Conservation (phyloP, 345 rosid species). For the Cardiospermum halicacabum region DNA sequence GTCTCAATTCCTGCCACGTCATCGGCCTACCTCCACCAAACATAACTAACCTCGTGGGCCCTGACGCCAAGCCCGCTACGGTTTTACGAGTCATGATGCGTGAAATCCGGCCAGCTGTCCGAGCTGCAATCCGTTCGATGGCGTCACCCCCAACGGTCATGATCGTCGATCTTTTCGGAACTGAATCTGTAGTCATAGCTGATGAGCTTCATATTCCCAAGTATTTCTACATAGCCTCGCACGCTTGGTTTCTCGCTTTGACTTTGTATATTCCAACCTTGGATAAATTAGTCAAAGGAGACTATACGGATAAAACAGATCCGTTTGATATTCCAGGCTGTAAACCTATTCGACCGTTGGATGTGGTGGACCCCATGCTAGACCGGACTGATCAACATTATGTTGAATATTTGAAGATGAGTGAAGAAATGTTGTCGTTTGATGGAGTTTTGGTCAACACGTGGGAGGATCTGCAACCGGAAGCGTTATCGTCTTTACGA, state of each 20-base stretch:
- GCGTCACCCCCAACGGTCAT: slow-evolving; percentile 33
- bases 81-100: slow-evolving; percentile 33
- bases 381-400: slow-evolving; percentile 23
- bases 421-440: slow-evolving; percentile 15
- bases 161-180: slow-evolving; percentile 48
- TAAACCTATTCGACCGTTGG: slow-evolving; percentile 37
- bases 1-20: slow-evolving; percentile 20
- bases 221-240: slow-evolving; percentile 25
- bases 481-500: slow-evolving; percentile 34
- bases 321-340: slow-evolving; percentile 55
- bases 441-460: slow-evolving; percentile 59
- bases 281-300: slow-evolving; percentile 35
- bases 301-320: slow-evolving; percentile 27
- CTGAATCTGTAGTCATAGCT: slow-evolving; percentile 27
- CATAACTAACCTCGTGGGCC: slow-evolving; percentile 25
- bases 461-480: slow-evolving; percentile 52
- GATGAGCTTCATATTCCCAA: slow-evolving; percentile 37
- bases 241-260: slow-evolving; percentile 56
- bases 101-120: slow-evolving; percentile 26
- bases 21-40: slow-evolving; percentile 31
- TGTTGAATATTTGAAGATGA: not conserved
- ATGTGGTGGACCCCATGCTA: slow-evolving; percentile 33
- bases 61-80: slow-evolving; percentile 23
- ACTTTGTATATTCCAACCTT: slow-evolving; percentile 25
- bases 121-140: slow-evolving; percentile 28